These are phyloP conservation scores for Ustilago lituana DNA, from an alignment of 1,284 basidiomycete genomes.

Conservation along the genomic window DNA sequence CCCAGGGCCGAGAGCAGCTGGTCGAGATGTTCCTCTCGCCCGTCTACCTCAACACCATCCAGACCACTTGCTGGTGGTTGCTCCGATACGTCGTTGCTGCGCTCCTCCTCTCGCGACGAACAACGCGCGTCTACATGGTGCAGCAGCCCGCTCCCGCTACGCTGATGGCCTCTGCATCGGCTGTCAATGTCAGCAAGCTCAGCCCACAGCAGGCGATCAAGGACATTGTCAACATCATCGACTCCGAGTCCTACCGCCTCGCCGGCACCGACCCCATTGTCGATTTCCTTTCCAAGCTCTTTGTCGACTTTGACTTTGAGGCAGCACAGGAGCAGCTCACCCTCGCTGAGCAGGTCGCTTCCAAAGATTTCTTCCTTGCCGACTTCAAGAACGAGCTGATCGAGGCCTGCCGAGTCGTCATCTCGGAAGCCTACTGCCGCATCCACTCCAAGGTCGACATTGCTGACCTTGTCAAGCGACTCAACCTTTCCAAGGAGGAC, in stretches of 20 bases:
- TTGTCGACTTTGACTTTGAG: conserved; percentile 90
- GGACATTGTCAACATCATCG: conserved; percentile 63
- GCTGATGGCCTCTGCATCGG: conserved; percentile 39
- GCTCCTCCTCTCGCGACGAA: conserved; percentile 86
- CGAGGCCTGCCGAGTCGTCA: conserved; percentile 92
- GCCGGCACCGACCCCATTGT: conserved; percentile 95
- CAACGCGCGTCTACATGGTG: conserved; percentile 61
- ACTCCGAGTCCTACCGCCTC: conserved; percentile 67
- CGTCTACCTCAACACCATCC: conserved; percentile 97
- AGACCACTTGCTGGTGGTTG: conserved; percentile 93
- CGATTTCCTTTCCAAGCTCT: conserved; percentile 89
- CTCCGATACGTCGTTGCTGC: conserved; percentile 93
- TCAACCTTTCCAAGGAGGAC: conserved; percentile 90
- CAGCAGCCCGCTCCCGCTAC: conserved; percentile 47
- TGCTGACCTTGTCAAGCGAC: conserved; percentile 88
- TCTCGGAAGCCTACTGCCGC: conserved; percentile 96
- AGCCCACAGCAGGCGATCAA: conserved; percentile 62
- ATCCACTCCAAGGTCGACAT: conserved; percentile 98
- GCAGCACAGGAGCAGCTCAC: conserved; percentile 84
- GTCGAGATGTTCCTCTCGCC: conserved; percentile 96
- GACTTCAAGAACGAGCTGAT: conserved; percentile 91
- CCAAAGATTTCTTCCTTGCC: conserved; percentile 91
- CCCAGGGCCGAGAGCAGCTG: conserved; percentile 87
- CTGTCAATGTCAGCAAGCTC: conserved; percentile 56
- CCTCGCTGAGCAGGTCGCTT: conserved; percentile 83